A percentile compares a stretch with the other conserved stretches of the same genome.
These are phyloP conservation scores for Polychaeton citri DNA, from an alignment of 2,329 filamentous ascomycete species.

Conservation along the genomic window DNA sequence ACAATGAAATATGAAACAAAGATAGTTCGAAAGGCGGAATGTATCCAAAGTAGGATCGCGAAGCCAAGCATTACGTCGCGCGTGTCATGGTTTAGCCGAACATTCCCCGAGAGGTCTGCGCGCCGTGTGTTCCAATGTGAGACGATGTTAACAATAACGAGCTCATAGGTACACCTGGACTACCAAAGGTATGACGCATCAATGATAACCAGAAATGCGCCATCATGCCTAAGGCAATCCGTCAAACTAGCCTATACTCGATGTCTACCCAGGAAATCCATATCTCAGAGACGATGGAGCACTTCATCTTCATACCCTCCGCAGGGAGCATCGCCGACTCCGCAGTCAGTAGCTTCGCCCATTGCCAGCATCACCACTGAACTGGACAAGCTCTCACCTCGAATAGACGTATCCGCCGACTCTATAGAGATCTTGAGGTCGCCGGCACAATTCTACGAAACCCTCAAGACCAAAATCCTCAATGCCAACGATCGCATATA, in stretches of 20 bases:
- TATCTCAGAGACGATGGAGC: background rate
- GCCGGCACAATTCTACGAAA: slow-evolving; percentile 81
- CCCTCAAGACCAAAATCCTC: slow-evolving; percentile 75
- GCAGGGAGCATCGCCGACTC: slow-evolving; percentile 7
- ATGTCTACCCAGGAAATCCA: background rate
- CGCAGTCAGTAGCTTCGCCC: slow-evolving; percentile 32
- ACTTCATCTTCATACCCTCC: slow-evolving; percentile 1
- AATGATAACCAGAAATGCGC: background rate
- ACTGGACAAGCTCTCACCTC: slow-evolving; percentile 78
- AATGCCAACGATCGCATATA: slow-evolving; percentile 70
- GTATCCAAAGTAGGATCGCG: background rate
- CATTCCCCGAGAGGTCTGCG: background rate
- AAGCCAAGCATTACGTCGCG: background rate
- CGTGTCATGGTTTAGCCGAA: background rate
- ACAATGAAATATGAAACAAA: too few species aligned
- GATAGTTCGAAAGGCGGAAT: background rate
- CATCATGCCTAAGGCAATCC: background rate
- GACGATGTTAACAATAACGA: too few species aligned
- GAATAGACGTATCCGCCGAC: slow-evolving; percentile 71
- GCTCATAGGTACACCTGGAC: too few species aligned
- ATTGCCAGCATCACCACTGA: slow-evolving; percentile 54
- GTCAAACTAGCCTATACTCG: background rate
- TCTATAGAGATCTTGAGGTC: slow-evolving; percentile 67
- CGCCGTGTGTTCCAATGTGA: too few species aligned
- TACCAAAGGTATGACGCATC: background rate